phyloP scores from a whole-genome alignment of 805 yeast species.

The Kockiozyma suomiensis region DNA sequence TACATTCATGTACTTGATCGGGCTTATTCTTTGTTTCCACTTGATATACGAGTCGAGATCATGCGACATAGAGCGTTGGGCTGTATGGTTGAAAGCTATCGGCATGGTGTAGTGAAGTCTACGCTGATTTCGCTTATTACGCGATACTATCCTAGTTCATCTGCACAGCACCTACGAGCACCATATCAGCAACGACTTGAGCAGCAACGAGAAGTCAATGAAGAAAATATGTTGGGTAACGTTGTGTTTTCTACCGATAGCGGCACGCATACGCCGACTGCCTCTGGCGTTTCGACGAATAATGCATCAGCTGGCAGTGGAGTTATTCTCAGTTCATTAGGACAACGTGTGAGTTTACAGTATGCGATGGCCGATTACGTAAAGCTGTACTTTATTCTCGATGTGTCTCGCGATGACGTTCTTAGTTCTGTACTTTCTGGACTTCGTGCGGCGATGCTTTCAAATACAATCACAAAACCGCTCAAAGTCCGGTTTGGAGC shows the following conservation, averaged over 20 bases:
- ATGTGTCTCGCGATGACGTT: constrained; percentile 32
- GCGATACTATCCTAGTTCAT: constrained; percentile 10
- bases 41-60: constrained; percentile 12
- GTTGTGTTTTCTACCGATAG: constrained; percentile 13
- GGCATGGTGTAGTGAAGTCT: constrained; percentile 7
- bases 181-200: constrained; percentile 3
- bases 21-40: constrained; percentile 7
- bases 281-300: not conserved
- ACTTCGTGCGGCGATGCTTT: constrained; percentile 22
- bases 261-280: not conserved
- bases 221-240: not conserved
- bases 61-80: constrained; percentile 10
- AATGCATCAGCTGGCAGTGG: not conserved
- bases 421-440: constrained; percentile 28
- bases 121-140: constrained; percentile 16
- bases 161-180: constrained; percentile 11
- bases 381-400: constrained; percentile 30
- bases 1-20: constrained; percentile 20
- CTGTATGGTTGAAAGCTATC: constrained; percentile 12
- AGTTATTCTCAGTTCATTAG: constrained; percentile 1
- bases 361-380: constrained; percentile 17
- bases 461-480: constrained; percentile 34
- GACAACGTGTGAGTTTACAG: constrained; percentile 12
- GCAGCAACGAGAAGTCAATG: not conserved
- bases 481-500: constrained; percentile 35